These are phyloP conservation scores for Fusarium nisikadoi DNA, from an alignment of 2,329 filamentous ascomycete species.

Conservation along the genomic window DNA sequence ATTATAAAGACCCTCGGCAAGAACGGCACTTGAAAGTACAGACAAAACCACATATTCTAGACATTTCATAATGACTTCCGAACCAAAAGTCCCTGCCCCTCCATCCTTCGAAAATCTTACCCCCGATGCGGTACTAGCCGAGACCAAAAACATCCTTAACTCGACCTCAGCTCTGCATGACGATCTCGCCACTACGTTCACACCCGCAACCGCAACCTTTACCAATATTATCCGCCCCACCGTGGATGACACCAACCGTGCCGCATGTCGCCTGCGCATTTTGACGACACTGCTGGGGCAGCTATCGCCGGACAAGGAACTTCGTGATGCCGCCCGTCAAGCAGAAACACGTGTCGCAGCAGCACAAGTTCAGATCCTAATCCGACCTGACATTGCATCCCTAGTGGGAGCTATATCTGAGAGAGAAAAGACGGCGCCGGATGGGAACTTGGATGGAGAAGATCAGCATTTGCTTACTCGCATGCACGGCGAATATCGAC, in stretches of 20 bases:
- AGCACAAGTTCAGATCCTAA: not conserved
- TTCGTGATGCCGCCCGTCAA: not conserved
- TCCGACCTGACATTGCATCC: not conserved
- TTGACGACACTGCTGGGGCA: not conserved
- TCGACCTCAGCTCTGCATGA: not conserved
- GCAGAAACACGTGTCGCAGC: not conserved
- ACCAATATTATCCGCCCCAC: not conserved
- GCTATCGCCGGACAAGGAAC: not conserved
- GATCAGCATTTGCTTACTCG: not conserved
- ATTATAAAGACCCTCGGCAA: not conserved
- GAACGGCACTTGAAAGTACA: not conserved
- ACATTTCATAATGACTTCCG: not conserved
- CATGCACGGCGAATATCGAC: not conserved
- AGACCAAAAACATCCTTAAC: not conserved
- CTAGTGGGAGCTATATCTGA: not conserved
- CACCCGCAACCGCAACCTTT: not conserved
- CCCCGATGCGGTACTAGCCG: not conserved
- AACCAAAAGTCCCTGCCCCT: not conserved
- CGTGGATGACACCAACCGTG: not conserved
- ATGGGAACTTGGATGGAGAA: not conserved
- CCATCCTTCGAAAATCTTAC: not conserved
- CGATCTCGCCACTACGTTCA: not conserved
- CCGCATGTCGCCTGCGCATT: not conserved
- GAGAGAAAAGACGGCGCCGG: not conserved
- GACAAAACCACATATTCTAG: not conserved